These are phyloP conservation scores for Globisporangium barbulae DNA, from an alignment of 352 stramenopile genomes.

Conservation along the genomic window DNA sequence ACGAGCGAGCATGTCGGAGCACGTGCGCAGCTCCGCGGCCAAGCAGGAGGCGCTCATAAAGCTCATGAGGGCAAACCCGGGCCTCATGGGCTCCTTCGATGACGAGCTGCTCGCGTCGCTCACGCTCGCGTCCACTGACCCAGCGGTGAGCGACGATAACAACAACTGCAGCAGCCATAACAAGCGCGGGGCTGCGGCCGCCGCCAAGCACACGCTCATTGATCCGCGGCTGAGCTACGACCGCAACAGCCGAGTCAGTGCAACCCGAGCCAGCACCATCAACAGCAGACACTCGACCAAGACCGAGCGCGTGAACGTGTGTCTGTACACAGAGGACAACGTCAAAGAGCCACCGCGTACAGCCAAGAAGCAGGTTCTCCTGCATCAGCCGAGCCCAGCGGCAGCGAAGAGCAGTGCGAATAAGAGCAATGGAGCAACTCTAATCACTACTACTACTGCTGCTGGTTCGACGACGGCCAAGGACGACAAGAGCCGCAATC, in stretches of 20 bases:
- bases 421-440: constrained; percentile 17
- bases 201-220: constrained; percentile 15
- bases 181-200: background rate
- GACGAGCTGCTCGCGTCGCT: constrained; percentile 35
- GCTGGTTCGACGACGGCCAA: constrained; percentile 17
- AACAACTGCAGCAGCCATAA: constrained; percentile 2
- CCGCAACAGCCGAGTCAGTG: background rate
- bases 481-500: background rate
- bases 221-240: constrained; percentile 17
- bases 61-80: constrained; percentile 43
- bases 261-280: background rate
- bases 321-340: constrained; percentile 23
- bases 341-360: constrained; percentile 11
- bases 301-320: constrained; percentile 3
- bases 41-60: constrained; percentile 47
- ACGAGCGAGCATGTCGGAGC: constrained; percentile 3
- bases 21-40: constrained; percentile 20
- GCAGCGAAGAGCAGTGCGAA: constrained; percentile 6
- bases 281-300: constrained; percentile 5
- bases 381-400: background rate
- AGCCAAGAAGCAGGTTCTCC: constrained; percentile 3
- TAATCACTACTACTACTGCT: constrained; percentile 10
- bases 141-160: background rate
- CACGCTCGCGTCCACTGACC: constrained; percentile 25
- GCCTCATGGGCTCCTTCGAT: constrained; percentile 36